Evolutionary conservation across 176 grass and related monocot genomes (phyloP).

Genomic region (Lolium rigidum): DNA sequence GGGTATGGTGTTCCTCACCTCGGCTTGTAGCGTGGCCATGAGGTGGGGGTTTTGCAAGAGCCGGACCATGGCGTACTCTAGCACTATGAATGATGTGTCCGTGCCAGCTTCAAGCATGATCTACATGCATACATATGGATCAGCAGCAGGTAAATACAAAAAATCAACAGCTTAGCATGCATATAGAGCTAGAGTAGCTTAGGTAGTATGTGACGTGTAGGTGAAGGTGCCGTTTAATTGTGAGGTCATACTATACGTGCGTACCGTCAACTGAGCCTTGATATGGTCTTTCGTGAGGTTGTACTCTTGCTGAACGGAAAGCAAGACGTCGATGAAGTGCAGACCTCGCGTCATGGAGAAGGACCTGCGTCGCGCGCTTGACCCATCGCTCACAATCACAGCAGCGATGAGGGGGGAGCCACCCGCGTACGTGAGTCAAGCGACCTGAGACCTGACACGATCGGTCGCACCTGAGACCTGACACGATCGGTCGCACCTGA

Average conservation of each 20-base stretch:
- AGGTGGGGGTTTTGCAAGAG: not conserved
- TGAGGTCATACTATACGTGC: not conserved
- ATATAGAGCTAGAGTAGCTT: not conserved
- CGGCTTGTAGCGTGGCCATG: not conserved
- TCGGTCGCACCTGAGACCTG: too few species aligned
- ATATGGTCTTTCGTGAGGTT: not conserved
- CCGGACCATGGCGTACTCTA: constrained; percentile 49
- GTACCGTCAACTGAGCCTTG: constrained; percentile 1
- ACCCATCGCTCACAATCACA: too few species aligned
- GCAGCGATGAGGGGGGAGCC: too few species aligned
- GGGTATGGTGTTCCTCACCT: not conserved
- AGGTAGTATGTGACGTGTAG: not conserved
- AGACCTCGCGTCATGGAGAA: too few species aligned
- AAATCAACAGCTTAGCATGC: not conserved
- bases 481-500: too few species aligned
- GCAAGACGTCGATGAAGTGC: not conserved
- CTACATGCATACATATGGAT: not conserved
- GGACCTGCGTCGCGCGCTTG: too few species aligned
- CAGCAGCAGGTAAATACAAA: not conserved
- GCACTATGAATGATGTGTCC: constrained; percentile 40
- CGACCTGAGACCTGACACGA: too few species aligned
- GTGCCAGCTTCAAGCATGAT: constrained; percentile 52
- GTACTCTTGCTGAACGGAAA: constrained; percentile 10
- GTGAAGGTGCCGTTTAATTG: not conserved
- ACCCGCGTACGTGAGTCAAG: too few species aligned